Conservation (phyloP, 2,329 filamentous ascomycete genomes). For the Alternaria ventricosa region DNA sequence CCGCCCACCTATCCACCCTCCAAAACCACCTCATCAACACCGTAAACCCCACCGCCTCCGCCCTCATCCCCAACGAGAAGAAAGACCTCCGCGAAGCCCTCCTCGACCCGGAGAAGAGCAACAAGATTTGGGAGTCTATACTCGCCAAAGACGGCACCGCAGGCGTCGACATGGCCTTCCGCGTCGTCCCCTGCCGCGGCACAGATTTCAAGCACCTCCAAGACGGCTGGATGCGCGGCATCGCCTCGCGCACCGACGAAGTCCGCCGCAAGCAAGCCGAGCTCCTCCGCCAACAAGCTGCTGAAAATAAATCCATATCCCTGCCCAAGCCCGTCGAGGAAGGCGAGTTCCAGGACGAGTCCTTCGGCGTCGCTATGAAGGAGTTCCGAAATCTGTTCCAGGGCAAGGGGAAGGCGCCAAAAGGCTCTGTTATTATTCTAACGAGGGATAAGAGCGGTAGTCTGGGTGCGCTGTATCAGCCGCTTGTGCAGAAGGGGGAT, state of each 20-base stretch:
- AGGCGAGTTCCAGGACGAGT: constrained; percentile 70
- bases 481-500: constrained; percentile 31
- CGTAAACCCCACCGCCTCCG: constrained; percentile 79
- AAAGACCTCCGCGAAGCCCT: constrained; percentile 72
- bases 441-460: constrained; percentile 69
- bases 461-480: constrained; percentile 53
- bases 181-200: constrained; percentile 88
- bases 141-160: constrained; percentile 60
- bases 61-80: constrained; percentile 82
- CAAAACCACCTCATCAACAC: constrained; percentile 78
- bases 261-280: constrained; percentile 46
- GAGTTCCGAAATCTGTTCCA: constrained; percentile 85
- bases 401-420: constrained; percentile 76
- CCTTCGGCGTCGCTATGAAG: constrained; percentile 75
- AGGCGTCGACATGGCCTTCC: constrained; percentile 75
- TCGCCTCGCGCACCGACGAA: constrained; percentile 73
- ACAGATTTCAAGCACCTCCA: constrained; percentile 93
- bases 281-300: constrained; percentile 52
- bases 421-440: constrained; percentile 78
- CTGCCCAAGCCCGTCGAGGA: constrained; percentile 43
- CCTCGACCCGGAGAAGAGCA: constrained; percentile 71
- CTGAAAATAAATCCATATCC: constrained; percentile 44
- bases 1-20: constrained; percentile 78
- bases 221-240: constrained; percentile 87
- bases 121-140: constrained; percentile 76